Evolutionary conservation across 2,329 filamentous ascomycete genomes (phyloP).

Genomic region (Saccharata proteae): DNA sequence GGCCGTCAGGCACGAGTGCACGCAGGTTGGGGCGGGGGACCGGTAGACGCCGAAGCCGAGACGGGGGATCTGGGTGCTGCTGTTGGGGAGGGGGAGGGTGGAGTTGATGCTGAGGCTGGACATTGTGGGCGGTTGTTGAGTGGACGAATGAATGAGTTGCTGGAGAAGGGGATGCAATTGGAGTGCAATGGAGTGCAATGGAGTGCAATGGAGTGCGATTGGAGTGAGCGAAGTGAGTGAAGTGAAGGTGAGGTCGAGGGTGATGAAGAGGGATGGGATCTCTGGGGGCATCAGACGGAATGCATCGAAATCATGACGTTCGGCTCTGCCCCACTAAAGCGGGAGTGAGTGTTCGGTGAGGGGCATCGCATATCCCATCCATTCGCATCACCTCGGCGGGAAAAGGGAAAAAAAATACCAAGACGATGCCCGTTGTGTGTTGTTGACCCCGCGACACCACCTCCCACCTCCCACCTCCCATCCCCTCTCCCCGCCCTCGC

Average conservation of each 20-base stretch:
- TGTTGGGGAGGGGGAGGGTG: constrained; percentile 38
- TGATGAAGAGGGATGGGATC: too few species aligned
- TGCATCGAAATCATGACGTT: too few species aligned
- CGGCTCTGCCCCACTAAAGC: too few species aligned
- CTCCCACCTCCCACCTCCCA: not conserved
- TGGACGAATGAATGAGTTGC: not conserved
- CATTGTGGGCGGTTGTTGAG: not conserved
- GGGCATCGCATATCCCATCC: too few species aligned
- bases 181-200: not conserved
- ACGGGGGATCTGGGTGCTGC: constrained; percentile 44
- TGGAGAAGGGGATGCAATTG: too few species aligned
- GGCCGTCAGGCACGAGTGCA: constrained; percentile 46
- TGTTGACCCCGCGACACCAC: not conserved
- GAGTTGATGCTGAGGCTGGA: constrained; percentile 33
- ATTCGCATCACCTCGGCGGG: too few species aligned
- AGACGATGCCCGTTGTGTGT: too few species aligned
- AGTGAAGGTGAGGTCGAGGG: too few species aligned
- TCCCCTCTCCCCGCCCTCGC: not conserved
- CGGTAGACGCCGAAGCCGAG: constrained; percentile 64
- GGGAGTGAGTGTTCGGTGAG: too few species aligned
- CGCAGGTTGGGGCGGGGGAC: constrained; percentile 42
- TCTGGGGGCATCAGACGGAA: too few species aligned
- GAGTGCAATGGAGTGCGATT: not conserved
- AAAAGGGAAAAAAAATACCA: too few species aligned
- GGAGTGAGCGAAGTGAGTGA: too few species aligned